Conservation (phyloP, 257 asterid species). For the Gentiana straminea region DNA sequence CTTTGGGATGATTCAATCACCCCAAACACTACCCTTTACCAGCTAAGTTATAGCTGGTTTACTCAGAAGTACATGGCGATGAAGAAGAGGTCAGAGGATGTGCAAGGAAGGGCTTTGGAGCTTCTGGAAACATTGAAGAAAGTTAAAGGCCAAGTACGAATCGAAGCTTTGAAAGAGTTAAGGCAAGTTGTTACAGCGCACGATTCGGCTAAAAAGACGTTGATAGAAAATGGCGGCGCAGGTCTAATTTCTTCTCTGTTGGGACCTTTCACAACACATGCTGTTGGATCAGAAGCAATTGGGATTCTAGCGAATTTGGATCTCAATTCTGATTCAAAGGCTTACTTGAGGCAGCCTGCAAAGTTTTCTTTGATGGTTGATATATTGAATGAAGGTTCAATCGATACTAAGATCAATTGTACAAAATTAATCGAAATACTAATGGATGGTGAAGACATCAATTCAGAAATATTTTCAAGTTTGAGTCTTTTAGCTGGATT, state of each 20-base stretch:
- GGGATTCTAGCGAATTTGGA: slow-evolving; percentile 43
- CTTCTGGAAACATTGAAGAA: slow-evolving; percentile 39
- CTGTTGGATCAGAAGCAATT: slow-evolving; percentile 50
- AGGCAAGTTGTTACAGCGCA: slow-evolving; percentile 34
- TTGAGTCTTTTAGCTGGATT: slow-evolving; percentile 49
- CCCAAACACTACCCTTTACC: slow-evolving; percentile 53
- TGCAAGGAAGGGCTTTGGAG: slow-evolving; percentile 49
- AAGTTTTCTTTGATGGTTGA: slow-evolving; percentile 50
- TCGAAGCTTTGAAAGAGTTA: slow-evolving; percentile 52
- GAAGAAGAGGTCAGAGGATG: slow-evolving; percentile 63
- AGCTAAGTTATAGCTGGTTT: slow-evolving; percentile 50
- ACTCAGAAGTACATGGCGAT: slow-evolving; percentile 52
- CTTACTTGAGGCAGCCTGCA: slow-evolving; percentile 57
- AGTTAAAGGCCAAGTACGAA: slow-evolving; percentile 56
- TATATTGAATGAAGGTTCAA: slow-evolving; percentile 54
- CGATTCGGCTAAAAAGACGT: slow-evolving; percentile 40
- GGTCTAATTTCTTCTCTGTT: slow-evolving; percentile 41
- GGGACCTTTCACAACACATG: slow-evolving; percentile 64
- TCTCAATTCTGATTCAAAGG: slow-evolving; percentile 34
- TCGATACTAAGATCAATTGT: slow-evolving; percentile 51
- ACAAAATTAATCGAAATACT: slow-evolving; percentile 33
- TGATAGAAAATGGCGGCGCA: slow-evolving; percentile 49
- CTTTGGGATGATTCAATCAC: slow-evolving; percentile 62
- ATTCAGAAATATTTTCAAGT: slow-evolving; percentile 37
- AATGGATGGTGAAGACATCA: slow-evolving; percentile 47